Base-by-base conservation (phyloP, 23 red algal species). In the Gracilaria domingensis region DNA sequence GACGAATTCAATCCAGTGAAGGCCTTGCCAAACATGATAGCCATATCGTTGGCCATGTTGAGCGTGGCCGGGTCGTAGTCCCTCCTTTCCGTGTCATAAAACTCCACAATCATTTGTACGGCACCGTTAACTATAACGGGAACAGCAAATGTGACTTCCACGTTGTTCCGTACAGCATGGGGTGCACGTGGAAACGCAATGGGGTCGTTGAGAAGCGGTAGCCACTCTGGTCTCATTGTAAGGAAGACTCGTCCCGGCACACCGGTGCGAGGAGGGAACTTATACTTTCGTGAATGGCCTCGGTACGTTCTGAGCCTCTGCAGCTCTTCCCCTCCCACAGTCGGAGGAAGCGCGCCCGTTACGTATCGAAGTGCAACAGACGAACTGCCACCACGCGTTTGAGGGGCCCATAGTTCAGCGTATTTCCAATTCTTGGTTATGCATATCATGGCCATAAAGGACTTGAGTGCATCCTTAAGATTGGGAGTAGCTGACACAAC, bases 221-320 rank as follows among this genome's bases (percentile, higher is more conserved):
- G 75, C 93, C 93, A 95, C 39, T 89, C 93, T 0, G 93, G 93
- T 14, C 93, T 33, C 64, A 44, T 82, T 0, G 93, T 86, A 13
- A 86, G 80, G 60, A 83, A 95, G 5, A 95, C 93, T 1, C 85
- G 39, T 18, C 93, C 93, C 56, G 85, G 93, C 11, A 95, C 82
- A 40, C 84, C 93, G 12, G 25, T 36, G 4, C 93, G 85, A 0
- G 84, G 85, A 23, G 60, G 44, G 33, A 95, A 85, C 13, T 40
- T 55, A 25, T 53, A 95, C 53, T 81, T 81, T 14, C 87, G 73
- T 1, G 59, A 81, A 21, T 81, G 29, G 1, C 12, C 21, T 26
- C 76, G 87, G 25, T 91, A 91, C 34, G 33, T 59, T 20, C 60
- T 35, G 12, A 91, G 28, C 18, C 73, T 67, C 21, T 72, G 40